Evolutionary conservation across 768 basidiomycete genomes (phyloP), one percentile per base, ranked within the genome.

Genomic region (Trametes cubensis): DNA sequence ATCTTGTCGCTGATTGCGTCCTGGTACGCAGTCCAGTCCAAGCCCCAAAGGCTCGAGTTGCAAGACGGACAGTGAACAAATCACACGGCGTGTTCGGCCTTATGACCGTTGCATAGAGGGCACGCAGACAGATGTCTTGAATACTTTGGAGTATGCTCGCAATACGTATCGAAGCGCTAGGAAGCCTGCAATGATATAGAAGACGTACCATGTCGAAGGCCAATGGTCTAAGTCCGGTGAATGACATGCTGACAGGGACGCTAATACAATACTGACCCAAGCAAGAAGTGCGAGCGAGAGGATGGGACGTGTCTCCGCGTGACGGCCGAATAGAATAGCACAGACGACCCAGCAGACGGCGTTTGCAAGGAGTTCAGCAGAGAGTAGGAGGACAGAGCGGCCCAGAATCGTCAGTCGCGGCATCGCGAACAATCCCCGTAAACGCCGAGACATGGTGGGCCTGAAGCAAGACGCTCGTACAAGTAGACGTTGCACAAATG

Each of bases 271-370:
- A 73, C 81, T 63, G 68, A 94, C 93, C 93, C 94, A 96, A 34
- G 94, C 89, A 3, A 95, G 77, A 42, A 95, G 73, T 20, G 89
- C 87, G 18, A 94, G 74, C 62, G 85, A 81, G 18, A 95, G 65
- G 39, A 90, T 73, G 8, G 78, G 81, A 55, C 80, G 81, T 3
- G 82, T 85, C 34, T 79, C 79, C 26, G 66, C 61, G 49, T 72
- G 77, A 38, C 78, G 76, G 2, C 80, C 83, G 70, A 92, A 88
- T 13, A 89, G 70, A 21, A 90, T 74, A 0, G 79, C 88, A 13
- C 90, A 86, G 2, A 86, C 77, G 13, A 80, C 79, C 94, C 92
- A 95, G 69, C 84, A 85, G 18, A 85, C 66, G 0, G 79, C 85
- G 67, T 94, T 95, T 40, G 81, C 84, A 6, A 81, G 54, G 6